Base-by-base conservation (phyloP, 176 grass and related monocot genomes). In the Cenchrus americanus region DNA sequence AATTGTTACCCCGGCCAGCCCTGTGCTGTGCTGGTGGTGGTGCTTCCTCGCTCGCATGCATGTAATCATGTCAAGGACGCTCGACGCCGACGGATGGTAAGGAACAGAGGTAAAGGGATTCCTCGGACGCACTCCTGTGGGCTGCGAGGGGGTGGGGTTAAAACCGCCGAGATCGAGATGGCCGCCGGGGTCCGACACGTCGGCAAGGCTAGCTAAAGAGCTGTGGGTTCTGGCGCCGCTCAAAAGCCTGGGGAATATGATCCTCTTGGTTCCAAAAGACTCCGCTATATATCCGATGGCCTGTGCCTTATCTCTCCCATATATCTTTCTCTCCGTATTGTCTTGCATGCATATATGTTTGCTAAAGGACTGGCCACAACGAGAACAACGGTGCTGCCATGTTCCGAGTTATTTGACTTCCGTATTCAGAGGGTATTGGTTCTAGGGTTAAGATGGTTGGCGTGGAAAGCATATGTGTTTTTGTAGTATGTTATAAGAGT, bases 221-320 rank as follows among this genome's bases (percentile, higher is more conserved):
- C 26, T 46, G 10, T 23, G 19, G 67, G 14, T 22, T 12, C 67
- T n/a, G 71, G 51, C 40, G 73, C 27, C 41, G 71, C 62, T 54
- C 53, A 51, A 66, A 74, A 72, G 22, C 17, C 57, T 0, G 24
- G 66, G 66, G 75, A 86, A 86, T 90, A 73, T 57, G 49, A 69
- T 66, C 79, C 88, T 67, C 13, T 77, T 58, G 43, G 71, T 78
- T 82, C 23, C 78, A 26, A 71, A 79, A 73, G 60, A 68, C 83
- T 21, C 58, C 48, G 8, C 7, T 44, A 44, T 15, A 26, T 17
- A 18, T 8, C 58, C 57, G 14, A 62, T 77, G 22, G 60, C 26
- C 49, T n/a, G 22, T 23, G 41, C 9, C 13, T 65, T 13, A 3
- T 53, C 70, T 26, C 50, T 27, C 46, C 34, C 34, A 37, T 37